Base-by-base conservation (phyloP, 495 filamentous ascomycete genomes). In the Tricharina praecox region DNA sequence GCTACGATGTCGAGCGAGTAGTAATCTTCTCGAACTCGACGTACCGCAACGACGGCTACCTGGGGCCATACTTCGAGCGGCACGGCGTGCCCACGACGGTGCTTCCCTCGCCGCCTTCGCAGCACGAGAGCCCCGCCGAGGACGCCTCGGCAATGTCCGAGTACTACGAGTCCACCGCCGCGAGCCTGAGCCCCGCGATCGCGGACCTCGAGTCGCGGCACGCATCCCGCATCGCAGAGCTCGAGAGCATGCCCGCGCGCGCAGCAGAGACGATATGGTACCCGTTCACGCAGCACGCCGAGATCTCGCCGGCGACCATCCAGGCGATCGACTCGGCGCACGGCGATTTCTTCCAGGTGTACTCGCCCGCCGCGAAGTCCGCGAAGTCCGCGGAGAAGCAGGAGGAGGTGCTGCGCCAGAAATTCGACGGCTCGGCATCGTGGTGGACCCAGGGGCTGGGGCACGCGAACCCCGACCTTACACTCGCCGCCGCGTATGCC, bases 391-490 rank as follows among this genome's bases (percentile, higher is more conserved):
- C n/a, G n/a, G n/a, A n/a, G n/a, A n/a, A n/a, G n/a, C n/a, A n/a
- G n/a, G n/a, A 61, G 26, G 38, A 50, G 4, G 15, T 75, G 10
- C 62, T 85, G 0, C 64, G 63, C 20, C 70, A 79, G 7, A 75
- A 76, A 0, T 84, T 85, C 41, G 82, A 87, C 49, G 82, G 75
- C 16, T 85, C 81, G 0, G 82, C 80, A 15, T 85, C 81, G 0
- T 87, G 82, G 82, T 87, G 82, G 82, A 86, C 82, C 0, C 82
- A 87, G 62, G 82, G 82, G 7, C 68, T 87, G 3, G 82, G 82
- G 5, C 82, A 87, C 53, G 79, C 74, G 11, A 82, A 79, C 51
- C 73, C 79, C 0, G 60, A 65, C 0, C 67, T 87, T 3, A 67
- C 79, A 5, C 68, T 85, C 4, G 72, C 78, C 0, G 79, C 80